Percentiles rank a stretch among this genome's conserved stretches.
Conservation (phyloP, 371 early-diverging fungal genomes). For the Massospora cicadina region DNA sequence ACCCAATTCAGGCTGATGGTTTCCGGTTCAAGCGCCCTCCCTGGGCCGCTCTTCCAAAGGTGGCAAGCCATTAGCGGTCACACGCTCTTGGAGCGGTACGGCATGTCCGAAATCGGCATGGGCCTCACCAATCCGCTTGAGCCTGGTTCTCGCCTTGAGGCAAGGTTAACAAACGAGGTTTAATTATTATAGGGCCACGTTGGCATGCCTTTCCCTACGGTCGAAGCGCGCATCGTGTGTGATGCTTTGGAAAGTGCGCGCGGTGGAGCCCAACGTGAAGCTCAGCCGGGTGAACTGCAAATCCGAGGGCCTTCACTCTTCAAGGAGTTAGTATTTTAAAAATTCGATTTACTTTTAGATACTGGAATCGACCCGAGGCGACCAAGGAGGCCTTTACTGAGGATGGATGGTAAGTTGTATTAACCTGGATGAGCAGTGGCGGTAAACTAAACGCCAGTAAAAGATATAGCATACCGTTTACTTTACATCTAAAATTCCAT, state of each 20-base stretch:
- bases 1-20: constrained; percentile 56
- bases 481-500: too few species aligned
- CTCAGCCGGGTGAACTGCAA: constrained; percentile 44
- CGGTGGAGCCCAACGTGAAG: constrained; percentile 19
- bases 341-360: constrained; percentile 15
- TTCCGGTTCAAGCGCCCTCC: constrained; percentile 60
- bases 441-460: too few species aligned
- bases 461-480: too few species aligned
- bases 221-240: constrained; percentile 36
- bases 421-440: neutral
- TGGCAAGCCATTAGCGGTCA: constrained; percentile 58
- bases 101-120: constrained; percentile 85
- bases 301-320: constrained; percentile 50
- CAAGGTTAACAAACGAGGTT: constrained; percentile 5
- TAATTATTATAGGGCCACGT: constrained; percentile 35
- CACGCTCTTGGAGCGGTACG: constrained; percentile 61
- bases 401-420: constrained; percentile 39
- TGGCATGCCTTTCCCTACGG: constrained; percentile 58
- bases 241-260: constrained; percentile 30
- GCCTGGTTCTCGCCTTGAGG: constrained; percentile 25
- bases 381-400: constrained; percentile 45
- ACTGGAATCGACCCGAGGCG: constrained; percentile 55
- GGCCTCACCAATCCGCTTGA: constrained; percentile 48
- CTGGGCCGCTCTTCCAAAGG: constrained; percentile 31
- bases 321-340: constrained; percentile 23